phyloP scores from a whole-genome alignment of 345 rosid genomes.

The Mercurialis annua region DNA sequence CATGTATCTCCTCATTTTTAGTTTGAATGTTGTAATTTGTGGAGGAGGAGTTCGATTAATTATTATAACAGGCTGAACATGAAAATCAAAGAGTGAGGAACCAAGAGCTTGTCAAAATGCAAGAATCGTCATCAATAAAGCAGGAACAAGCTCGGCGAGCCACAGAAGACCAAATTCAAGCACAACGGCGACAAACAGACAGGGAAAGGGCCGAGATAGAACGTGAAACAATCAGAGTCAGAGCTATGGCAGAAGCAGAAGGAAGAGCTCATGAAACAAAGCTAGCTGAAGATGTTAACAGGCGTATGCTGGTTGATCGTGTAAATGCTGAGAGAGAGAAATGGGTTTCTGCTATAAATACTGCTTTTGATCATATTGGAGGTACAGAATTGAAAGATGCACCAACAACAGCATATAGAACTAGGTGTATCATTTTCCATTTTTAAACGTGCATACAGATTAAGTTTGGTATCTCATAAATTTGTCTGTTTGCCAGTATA shows the following conservation, averaged over 20 bases:
- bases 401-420: background rate
- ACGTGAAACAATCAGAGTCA: slow-evolving; percentile 89
- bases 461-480: background rate
- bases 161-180: slow-evolving; percentile 95
- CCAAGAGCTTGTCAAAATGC: slow-evolving; percentile 90
- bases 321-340: slow-evolving; percentile 98
- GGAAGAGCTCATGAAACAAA: slow-evolving; percentile 97
- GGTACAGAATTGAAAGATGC: slow-evolving; percentile 35
- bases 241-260: slow-evolving; percentile 98
- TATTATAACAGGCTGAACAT: slow-evolving; percentile 69
- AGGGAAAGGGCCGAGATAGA: slow-evolving; percentile 98
- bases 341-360: slow-evolving; percentile 94
- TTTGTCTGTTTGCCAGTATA: slow-evolving; percentile 3
- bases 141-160: slow-evolving; percentile 90
- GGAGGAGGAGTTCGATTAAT: slow-evolving; percentile 18
- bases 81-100: slow-evolving; percentile 85
- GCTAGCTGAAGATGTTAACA: slow-evolving; percentile 90
- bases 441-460: background rate
- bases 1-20: slow-evolving; percentile 26
- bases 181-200: slow-evolving; percentile 85
- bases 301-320: slow-evolving; percentile 84
- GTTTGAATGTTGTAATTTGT: slow-evolving; percentile 12
- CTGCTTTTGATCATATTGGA: slow-evolving; percentile 93
- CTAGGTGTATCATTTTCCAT: background rate
- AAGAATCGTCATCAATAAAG: slow-evolving; percentile 84